Evolutionary conservation across 2,329 filamentous ascomycete species (phyloP).

Genomic region (Atkinsonella hypoxylon): DNA sequence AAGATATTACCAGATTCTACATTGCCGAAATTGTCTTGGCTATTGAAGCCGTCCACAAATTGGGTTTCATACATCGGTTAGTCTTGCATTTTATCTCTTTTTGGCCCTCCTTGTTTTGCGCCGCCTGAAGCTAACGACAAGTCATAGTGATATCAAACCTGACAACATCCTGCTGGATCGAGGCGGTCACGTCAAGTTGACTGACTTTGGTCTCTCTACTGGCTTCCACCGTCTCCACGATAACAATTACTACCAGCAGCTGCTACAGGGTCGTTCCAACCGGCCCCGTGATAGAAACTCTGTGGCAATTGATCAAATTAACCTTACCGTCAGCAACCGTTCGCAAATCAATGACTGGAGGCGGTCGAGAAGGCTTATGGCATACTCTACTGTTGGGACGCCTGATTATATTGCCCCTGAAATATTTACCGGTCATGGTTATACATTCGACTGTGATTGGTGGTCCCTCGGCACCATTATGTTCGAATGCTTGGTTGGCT

Average conservation of each 20-base stretch:
- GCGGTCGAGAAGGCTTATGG: constrained; percentile 87
- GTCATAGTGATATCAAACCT: constrained; percentile 83
- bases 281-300: constrained; percentile 76
- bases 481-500: constrained; percentile 97
- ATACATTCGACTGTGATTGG: constrained; percentile 97
- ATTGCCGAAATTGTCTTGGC: constrained; percentile 96
- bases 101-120: not conserved
- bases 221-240: constrained; percentile 97
- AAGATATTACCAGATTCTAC: constrained; percentile 97
- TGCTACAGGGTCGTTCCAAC: constrained; percentile 69
- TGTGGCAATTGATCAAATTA: constrained; percentile 94
- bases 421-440: constrained; percentile 93
- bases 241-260: constrained; percentile 95
- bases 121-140: not conserved
- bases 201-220: constrained; percentile 94
- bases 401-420: constrained; percentile 98
- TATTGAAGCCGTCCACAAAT: constrained; percentile 96
- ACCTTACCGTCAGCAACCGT: constrained; percentile 93
- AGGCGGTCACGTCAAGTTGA: constrained; percentile 94
- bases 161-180: constrained; percentile 96
- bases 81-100: constrained; percentile 17
- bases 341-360: constrained; percentile 98
- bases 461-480: constrained; percentile 98
- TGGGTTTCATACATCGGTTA: constrained; percentile 96
- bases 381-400: constrained; percentile 95